Evolutionary conservation across 805 yeast genomes (phyloP).

Genomic region (Pichia thaimueangensis): DNA sequence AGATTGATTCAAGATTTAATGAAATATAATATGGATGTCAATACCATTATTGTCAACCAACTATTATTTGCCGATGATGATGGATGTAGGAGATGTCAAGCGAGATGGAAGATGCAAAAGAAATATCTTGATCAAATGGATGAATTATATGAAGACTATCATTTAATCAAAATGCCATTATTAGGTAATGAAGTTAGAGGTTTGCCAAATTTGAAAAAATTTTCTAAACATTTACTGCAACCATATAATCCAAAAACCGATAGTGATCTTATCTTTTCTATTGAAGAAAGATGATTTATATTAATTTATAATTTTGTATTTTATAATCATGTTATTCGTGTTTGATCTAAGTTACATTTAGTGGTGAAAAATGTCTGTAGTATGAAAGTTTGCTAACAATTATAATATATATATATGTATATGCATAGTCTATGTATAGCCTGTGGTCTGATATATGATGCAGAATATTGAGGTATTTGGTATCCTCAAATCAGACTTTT

Average conservation of each 20-base stretch:
- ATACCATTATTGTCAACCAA: slow-evolving; percentile 93
- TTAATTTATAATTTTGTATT: background rate
- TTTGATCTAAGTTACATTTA: no score
- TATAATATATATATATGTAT: no score
- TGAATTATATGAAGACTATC: slow-evolving; percentile 95
- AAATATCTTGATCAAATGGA: slow-evolving; percentile 93
- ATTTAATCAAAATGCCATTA: slow-evolving; percentile 90
- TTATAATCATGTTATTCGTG: no score
- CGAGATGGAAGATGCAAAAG: slow-evolving; percentile 93
- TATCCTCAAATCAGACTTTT: no score
- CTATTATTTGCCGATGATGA: slow-evolving; percentile 79
- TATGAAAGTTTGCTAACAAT: no score
- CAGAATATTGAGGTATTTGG: no score
- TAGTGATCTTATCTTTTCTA: slow-evolving; percentile 44
- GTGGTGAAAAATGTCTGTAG: slow-evolving; percentile 2
- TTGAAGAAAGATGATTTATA: slow-evolving; percentile 37
- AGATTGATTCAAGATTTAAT: slow-evolving; percentile 95
- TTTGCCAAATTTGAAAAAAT: slow-evolving; percentile 71
- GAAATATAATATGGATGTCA: slow-evolving; percentile 93
- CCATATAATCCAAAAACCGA: slow-evolving; percentile 71
- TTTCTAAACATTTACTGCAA: slow-evolving; percentile 71
- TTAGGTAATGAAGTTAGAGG: slow-evolving; percentile 96
- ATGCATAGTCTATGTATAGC: no score
- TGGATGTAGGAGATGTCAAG: slow-evolving; percentile 81
- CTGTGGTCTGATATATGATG: no score